Base-by-base conservation (phyloP, 2,329 filamentous ascomycete species). In the Ophiostoma piceae region DNA sequence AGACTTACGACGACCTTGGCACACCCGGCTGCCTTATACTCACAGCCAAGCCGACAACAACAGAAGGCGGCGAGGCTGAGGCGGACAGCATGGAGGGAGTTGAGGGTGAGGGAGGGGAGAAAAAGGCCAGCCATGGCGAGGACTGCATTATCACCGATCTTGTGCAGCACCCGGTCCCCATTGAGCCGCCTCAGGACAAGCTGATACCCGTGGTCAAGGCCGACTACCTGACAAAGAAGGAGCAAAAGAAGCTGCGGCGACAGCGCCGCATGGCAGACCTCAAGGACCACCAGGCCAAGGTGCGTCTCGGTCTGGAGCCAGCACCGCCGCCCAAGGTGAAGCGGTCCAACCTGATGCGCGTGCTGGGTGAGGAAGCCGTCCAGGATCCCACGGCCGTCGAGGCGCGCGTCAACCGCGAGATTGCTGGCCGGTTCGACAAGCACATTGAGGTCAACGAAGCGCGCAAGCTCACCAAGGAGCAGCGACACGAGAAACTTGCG, bases 381-480 rank as follows among this genome's bases (percentile, higher is more conserved):
- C 96, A 97, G 77, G 95, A 99, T 79, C 95, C 95, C 7, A 99
- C 96, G 0, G 95, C 95, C 3, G 95, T 99, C 65, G 95, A 99
- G 80, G 92, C 93, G 67, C 89, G 92, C 32, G 95, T 99, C 68
- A 97, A 96, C 78, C 86, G 90, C 68, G 93, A 99, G 79, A 97
- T 99, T 74, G 90, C 90, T 37, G 93, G 96, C 73, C 91, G 95
- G 60, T 88, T 90, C 71, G 85, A 91, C 71, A 86, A 90, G 74
- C 96, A 99, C 79, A 83, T 94, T 71, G 80, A 87, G 57, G 82
- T 85, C 71, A 99, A 99, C 79, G 90, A 94, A 74, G 90, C 91
- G 54, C 88, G 95, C 72, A 94, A 94, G 77, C 84, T 99, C 70
- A 94, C 90, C 37, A 94, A 96, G 75, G 94, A 98, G 74, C 84